Conservation (phyloP, 352 stramenopile species). For the Albugo laibachii region DNA sequence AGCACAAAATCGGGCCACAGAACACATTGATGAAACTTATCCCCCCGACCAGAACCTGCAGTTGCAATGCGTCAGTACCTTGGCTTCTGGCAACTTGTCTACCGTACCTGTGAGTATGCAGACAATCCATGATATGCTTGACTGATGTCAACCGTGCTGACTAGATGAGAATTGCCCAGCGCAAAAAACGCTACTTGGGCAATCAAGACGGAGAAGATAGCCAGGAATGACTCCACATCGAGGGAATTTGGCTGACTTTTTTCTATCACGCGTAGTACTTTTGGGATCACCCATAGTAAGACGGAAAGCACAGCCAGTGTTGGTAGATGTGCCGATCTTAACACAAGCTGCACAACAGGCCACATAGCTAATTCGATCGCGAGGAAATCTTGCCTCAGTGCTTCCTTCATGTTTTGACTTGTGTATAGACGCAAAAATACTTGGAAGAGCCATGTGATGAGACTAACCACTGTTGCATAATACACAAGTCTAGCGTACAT, state of each 20-base stretch:
- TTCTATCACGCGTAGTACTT: too few species aligned
- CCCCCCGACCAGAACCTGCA: constrained; percentile 25
- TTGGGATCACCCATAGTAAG: too few species aligned
- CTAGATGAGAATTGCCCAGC: constrained; percentile 74
- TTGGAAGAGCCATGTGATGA: too few species aligned
- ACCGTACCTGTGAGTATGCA: constrained; percentile 43
- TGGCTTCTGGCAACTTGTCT: neutral
- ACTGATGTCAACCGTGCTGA: constrained; percentile 80
- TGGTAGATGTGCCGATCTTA: constrained; percentile 1
- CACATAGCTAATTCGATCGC: constrained; percentile 1
- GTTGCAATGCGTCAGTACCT: neutral
- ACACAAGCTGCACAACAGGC: constrained; percentile 2
- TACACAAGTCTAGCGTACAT: too few species aligned
- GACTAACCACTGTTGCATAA: too few species aligned
- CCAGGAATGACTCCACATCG: too few species aligned
- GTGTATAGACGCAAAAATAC: too few species aligned
- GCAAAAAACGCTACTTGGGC: constrained; percentile 62
- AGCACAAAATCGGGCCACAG: constrained; percentile 43
- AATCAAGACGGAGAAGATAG: constrained; percentile 9
- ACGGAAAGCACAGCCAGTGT: too few species aligned
- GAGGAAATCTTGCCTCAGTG: neutral
- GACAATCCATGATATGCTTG: constrained; percentile 67
- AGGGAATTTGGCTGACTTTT: too few species aligned
- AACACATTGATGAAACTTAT: constrained; percentile 62
- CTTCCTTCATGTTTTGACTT: too few species aligned